Conservation (phyloP, 2,329 filamentous ascomycete species). For the Rhinocladiella similis region DNA sequence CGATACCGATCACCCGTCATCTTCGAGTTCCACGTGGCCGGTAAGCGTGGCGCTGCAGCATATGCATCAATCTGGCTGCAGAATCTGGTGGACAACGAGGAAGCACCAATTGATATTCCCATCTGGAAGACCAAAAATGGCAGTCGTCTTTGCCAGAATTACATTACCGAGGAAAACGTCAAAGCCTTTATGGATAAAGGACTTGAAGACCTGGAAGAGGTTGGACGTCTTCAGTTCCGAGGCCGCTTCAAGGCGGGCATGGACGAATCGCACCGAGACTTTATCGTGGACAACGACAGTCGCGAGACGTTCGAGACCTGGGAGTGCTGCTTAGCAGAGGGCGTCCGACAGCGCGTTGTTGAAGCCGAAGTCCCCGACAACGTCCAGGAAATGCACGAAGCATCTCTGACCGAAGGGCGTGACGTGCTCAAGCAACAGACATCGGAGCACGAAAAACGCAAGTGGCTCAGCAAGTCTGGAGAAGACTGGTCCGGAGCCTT, state of each 20-base stretch:
- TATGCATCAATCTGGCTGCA: conserved; percentile 85
- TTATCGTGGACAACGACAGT: conserved; percentile 82
- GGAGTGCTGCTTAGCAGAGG: conserved; percentile 88
- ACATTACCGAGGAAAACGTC: conserved; percentile 79
- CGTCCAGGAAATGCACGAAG: conserved; percentile 75
- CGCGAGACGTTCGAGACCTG: conserved; percentile 93
- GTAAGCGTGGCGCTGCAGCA: conserved; percentile 69
- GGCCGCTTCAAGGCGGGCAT: conserved; percentile 87
- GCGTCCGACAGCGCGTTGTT: conserved; percentile 72
- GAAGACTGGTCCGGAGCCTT: conserved; percentile 88
- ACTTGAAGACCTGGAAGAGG: conserved; percentile 71
- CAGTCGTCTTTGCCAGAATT: conserved; percentile 82
- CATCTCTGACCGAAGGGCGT: conserved; percentile 74
- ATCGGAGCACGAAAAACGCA: conserved; percentile 67
- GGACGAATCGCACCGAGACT: conserved; percentile 79
- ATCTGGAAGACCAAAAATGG: conserved; percentile 82
- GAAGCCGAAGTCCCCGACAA: conserved; percentile 70
- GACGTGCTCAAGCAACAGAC: conserved; percentile 75
- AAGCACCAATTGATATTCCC: conserved; percentile 77
- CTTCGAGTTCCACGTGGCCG: conserved; percentile 74
- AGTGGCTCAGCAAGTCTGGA: conserved; percentile 77
- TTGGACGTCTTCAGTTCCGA: conserved; percentile 78
- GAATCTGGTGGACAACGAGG: conserved; percentile 78
- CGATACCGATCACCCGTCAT: conserved; percentile 88
- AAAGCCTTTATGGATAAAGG: conserved; percentile 63